phyloP scores from a whole-genome alignment of 2,329 filamentous ascomycete genomes.

The Incumbomyces delicatus region DNA sequence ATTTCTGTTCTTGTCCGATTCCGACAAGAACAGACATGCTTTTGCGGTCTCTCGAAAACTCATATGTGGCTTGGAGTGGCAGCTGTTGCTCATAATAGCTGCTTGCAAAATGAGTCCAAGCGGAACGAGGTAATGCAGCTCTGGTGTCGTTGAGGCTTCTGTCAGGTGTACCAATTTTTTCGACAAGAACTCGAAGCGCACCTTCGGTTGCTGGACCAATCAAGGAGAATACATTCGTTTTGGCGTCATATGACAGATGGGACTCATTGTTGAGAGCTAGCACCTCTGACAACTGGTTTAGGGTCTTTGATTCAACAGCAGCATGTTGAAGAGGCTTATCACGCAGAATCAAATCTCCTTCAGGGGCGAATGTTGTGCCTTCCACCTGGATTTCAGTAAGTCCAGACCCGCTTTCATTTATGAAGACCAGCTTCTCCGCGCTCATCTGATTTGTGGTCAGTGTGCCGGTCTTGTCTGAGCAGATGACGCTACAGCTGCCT shows the following conservation, averaged over 20 bases:
- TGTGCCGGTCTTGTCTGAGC: conserved; percentile 98
- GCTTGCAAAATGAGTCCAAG: conserved; percentile 72
- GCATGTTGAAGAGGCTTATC: conserved; percentile 62
- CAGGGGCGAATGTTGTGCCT: conserved; percentile 83
- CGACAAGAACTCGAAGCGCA: conserved; percentile 76
- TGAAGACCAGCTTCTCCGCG: conserved; percentile 81
- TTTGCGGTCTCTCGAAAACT: conserved; percentile 96
- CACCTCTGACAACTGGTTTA: conserved; percentile 65
- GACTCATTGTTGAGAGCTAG: conserved; percentile 81
- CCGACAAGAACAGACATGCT: conserved; percentile 95
- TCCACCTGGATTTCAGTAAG: conserved; percentile 83
- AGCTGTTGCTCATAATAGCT: conserved; percentile 70
- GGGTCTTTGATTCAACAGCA: conserved; percentile 60
- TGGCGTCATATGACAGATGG: conserved; percentile 68
- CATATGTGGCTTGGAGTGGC: conserved; percentile 73
- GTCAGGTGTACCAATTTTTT: conserved; percentile 85
- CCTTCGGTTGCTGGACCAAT: conserved; percentile 95
- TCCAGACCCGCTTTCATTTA: conserved; percentile 61
- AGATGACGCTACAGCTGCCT: conserved; percentile 98
- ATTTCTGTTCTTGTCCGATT: conserved; percentile 58
- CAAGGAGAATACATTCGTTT: conserved; percentile 63
- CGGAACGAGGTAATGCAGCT: conserved; percentile 37
- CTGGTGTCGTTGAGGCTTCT: conserved; percentile 46
- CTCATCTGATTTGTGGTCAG: conserved; percentile 99
- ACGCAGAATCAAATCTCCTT: conserved; percentile 59